Conservation (phyloP, 2,329 filamentous ascomycete species). For the Fusarium devonianum region DNA sequence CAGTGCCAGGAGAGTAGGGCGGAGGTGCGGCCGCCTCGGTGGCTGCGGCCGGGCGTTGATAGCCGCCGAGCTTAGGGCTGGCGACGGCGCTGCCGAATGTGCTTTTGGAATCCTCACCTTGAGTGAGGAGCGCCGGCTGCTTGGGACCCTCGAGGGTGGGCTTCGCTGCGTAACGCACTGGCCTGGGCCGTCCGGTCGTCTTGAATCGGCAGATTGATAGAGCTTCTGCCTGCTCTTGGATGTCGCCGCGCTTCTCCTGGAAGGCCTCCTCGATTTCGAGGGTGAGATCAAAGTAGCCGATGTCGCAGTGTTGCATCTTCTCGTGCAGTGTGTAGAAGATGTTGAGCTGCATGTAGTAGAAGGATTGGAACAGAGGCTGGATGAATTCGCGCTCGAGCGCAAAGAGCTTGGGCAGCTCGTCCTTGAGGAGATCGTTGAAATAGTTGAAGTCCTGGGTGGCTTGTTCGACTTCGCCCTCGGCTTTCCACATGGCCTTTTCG, state of each 20-base stretch:
- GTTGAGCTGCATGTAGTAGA: conserved; percentile 99
- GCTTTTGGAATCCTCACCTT: conserved; percentile 50
- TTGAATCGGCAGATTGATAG: conserved; percentile 91
- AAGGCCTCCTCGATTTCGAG: conserved; percentile 93
- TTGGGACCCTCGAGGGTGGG: conserved; percentile 59
- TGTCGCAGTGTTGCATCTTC: conserved; percentile 96
- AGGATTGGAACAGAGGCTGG: conserved; percentile 94
- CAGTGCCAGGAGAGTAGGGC: conserved; percentile 67
- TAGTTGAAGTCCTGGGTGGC: conserved; percentile 97
- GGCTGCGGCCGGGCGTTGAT: conserved; percentile 48
- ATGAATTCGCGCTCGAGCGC: conserved; percentile 92
- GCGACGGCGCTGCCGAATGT: conserved; percentile 24
- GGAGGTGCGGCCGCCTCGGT: conserved; percentile 69
- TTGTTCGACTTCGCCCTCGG: conserved; percentile 88
- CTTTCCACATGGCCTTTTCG: conserved; percentile 96
- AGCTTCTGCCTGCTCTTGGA: conserved; percentile 83
- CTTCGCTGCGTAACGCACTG: conserved; percentile 66
- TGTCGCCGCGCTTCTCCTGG: conserved; percentile 84
- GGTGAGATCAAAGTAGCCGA: conserved; percentile 95
- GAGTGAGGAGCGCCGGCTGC: conserved; percentile 59
- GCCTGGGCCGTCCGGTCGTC: conserved; percentile 75
- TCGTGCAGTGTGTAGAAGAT: conserved; percentile 99
- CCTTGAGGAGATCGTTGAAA: conserved; percentile 96
- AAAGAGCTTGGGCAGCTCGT: conserved; percentile 93
- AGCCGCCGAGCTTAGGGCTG: conserved; percentile 45